Conservation (phyloP, 192 early-diverging fungal species). For the Linnemannia zychae region DNA sequence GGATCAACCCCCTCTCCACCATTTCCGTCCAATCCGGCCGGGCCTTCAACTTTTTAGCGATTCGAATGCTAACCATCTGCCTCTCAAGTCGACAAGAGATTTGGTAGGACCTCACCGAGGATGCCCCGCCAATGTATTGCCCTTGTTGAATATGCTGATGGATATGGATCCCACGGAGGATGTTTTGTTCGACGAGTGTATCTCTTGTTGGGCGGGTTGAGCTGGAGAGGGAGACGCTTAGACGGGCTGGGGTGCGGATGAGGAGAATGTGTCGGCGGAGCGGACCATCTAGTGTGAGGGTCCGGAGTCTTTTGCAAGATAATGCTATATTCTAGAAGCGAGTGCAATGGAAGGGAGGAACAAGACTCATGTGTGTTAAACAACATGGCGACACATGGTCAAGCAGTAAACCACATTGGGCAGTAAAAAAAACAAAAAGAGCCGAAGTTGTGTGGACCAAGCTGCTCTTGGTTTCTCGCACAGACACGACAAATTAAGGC, state of each 20-base stretch:
- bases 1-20: slow-evolving; percentile 42
- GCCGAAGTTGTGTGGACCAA: neutral
- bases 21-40: slow-evolving; percentile 36
- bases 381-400: neutral
- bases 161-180: slow-evolving; percentile 37
- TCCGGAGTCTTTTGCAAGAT: slow-evolving; percentile 29
- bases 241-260: slow-evolving; percentile 40
- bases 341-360: neutral
- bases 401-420: neutral
- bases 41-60: slow-evolving; percentile 22
- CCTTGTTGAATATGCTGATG: slow-evolving; percentile 44
- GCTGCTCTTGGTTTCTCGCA: neutral
- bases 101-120: slow-evolving; percentile 25
- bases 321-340: slow-evolving; percentile 16
- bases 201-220: slow-evolving; percentile 33
- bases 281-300: slow-evolving; percentile 31
- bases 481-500: neutral
- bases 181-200: slow-evolving; percentile 31
- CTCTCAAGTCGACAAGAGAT: slow-evolving; percentile 34
- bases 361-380: too few species aligned
- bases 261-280: slow-evolving; percentile 47
- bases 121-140: slow-evolving; percentile 31
- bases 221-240: slow-evolving; percentile 19
- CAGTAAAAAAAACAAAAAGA: neutral
- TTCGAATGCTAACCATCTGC: slow-evolving; percentile 34